phyloP scores from a whole-genome alignment of 2,329 filamentous ascomycete genomes.

The Paraconiothyrium brasiliense region DNA sequence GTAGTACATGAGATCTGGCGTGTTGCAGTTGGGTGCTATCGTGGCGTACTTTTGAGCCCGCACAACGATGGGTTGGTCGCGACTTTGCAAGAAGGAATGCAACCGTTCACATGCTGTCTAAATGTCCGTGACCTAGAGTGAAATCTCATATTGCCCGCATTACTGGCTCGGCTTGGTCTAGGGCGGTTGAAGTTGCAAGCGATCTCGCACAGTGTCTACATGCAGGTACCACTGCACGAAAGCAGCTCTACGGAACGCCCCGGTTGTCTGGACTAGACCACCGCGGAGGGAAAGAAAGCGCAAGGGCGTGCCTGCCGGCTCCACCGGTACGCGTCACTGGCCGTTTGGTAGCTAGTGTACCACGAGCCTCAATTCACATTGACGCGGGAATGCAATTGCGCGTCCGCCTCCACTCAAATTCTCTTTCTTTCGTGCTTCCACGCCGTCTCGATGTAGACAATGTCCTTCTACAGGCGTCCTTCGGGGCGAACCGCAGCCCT shows the following conservation, averaged over 20 bases:
- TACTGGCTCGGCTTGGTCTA: no score
- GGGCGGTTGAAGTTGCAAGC: no score
- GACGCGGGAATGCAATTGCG: not conserved
- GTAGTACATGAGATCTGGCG: conserved; percentile 2
- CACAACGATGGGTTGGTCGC: not conserved
- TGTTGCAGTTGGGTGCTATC: not conserved
- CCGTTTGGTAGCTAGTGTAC: conserved; percentile 8
- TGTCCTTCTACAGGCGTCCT: conserved; percentile 39
- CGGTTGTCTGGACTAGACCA: not conserved
- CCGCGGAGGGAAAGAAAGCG: conserved; percentile 1
- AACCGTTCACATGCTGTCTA: not conserved
- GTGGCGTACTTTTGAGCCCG: no score
- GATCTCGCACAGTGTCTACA: not conserved
- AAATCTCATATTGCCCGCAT: no score
- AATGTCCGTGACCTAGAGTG: no score
- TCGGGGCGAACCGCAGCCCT: conserved; percentile 39
- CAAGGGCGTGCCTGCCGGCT: conserved; percentile 9
- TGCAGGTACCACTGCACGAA: not conserved
- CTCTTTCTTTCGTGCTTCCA: not conserved
- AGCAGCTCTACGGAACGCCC: not conserved
- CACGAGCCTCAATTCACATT: conserved; percentile 5
- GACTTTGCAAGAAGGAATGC: not conserved
- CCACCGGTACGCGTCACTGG: conserved; percentile 7
- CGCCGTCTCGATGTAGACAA: conserved; percentile 21
- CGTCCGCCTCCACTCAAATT: not conserved